Conservation (phyloP, 2,329 filamentous ascomycete genomes). For the Madurella mycetomatis region DNA sequence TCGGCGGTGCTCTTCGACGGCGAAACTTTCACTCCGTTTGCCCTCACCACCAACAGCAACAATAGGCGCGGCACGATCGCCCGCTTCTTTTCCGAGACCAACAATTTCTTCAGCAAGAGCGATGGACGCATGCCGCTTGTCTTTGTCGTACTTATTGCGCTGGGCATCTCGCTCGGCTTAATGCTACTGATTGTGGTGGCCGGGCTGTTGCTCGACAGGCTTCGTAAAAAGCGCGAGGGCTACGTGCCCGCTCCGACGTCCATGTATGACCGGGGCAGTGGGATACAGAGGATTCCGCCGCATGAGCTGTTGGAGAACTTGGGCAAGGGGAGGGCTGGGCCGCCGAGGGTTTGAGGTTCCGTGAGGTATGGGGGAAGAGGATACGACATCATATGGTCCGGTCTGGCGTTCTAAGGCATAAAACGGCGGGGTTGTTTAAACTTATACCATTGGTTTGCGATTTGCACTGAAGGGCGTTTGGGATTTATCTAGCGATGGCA, state of each 20-base stretch:
- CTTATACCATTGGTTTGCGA: not conserved
- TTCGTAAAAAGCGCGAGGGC: conserved; percentile 72
- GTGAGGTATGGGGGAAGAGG: conserved; percentile 23
- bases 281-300: conserved; percentile 57
- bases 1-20: conserved; percentile 89
- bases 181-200: conserved; percentile 73
- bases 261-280: conserved; percentile 56
- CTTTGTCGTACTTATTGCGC: conserved; percentile 74
- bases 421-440: not conserved
- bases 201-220: conserved; percentile 70
- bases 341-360: conserved; percentile 45
- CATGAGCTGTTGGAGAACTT: conserved; percentile 55
- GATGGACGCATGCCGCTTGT: conserved; percentile 63
- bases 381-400: conserved; percentile 36
- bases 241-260: conserved; percentile 72
- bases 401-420: not conserved
- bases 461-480: not conserved
- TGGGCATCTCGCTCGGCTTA: conserved; percentile 71
- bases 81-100: conserved; percentile 76
- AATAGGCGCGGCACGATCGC: conserved; percentile 69
- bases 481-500: not conserved
- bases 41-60: conserved; percentile 66
- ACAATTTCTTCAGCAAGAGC: conserved; percentile 64
- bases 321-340: conserved; percentile 43
- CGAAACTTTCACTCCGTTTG: conserved; percentile 69